These are phyloP conservation scores for Suillus variegatus DNA, from an alignment of 768 basidiomycete species.

Conservation along the genomic window DNA sequence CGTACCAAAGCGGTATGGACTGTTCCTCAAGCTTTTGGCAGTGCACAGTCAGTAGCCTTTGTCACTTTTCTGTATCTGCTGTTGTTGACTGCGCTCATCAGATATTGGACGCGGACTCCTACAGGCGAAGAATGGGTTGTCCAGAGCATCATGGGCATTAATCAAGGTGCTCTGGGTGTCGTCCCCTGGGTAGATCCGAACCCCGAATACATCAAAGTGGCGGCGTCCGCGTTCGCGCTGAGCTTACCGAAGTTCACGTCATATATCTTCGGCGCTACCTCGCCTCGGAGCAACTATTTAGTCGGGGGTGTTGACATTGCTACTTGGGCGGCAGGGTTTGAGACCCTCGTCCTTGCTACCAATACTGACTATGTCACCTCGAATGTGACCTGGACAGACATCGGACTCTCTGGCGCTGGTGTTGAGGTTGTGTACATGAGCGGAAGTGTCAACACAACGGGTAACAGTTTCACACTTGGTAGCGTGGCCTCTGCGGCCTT, in stretches of 20 bases:
- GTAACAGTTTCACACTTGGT: slow-evolving; percentile 22
- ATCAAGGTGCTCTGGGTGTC: slow-evolving; percentile 66
- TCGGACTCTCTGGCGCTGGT: slow-evolving; percentile 21
- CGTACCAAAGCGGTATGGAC: slow-evolving; percentile 73
- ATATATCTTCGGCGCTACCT: slow-evolving; percentile 46
- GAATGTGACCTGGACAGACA: slow-evolving; percentile 33
- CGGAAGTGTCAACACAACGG: slow-evolving; percentile 13
- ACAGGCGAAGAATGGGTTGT: slow-evolving; percentile 73
- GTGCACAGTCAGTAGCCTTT: slow-evolving; percentile 31
- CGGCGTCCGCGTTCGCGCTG: slow-evolving; percentile 49
- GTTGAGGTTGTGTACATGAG: slow-evolving; percentile 14
- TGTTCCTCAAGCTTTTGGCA: slow-evolving; percentile 79
- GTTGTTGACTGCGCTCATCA: slow-evolving; percentile 33
- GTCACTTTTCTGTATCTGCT: neutral
- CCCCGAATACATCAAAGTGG: slow-evolving; percentile 50
- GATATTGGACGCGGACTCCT: slow-evolving; percentile 64
- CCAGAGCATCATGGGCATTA: slow-evolving; percentile 64
- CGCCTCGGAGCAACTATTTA: slow-evolving; percentile 42
- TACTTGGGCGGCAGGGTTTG: slow-evolving; percentile 43
- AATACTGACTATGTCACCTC: slow-evolving; percentile 48
- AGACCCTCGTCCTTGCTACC: slow-evolving; percentile 50
- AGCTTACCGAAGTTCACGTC: slow-evolving; percentile 46
- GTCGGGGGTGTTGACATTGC: slow-evolving; percentile 48
- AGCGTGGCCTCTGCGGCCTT: slow-evolving; percentile 27
- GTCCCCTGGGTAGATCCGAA: slow-evolving; percentile 55